These are phyloP conservation scores for Kodamaea ohmeri DNA, from an alignment of 1,139 yeast species.

Conservation along the genomic window DNA sequence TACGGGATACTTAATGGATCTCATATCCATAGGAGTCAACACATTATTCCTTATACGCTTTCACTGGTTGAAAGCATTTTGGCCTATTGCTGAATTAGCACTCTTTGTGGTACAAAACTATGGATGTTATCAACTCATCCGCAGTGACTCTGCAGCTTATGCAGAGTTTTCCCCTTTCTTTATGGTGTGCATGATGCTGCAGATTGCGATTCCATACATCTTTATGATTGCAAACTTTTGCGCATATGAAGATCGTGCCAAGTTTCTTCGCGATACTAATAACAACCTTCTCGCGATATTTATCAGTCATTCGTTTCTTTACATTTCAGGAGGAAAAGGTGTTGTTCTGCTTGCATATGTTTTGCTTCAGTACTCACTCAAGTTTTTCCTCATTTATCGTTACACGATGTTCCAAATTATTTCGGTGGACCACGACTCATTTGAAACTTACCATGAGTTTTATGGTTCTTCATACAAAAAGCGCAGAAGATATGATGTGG, in stretches of 20 bases:
- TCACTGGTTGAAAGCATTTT: constrained; percentile 11
- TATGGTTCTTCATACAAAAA: constrained; percentile 4
- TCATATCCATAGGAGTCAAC: constrained; percentile 22
- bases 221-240: constrained; percentile 17
- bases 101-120: constrained; percentile 19
- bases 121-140: constrained; percentile 16
- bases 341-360: constrained; percentile 15
- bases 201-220: constrained; percentile 20
- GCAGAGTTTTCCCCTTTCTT: constrained; percentile 10
- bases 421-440: constrained; percentile 11
- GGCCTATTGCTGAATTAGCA: constrained; percentile 15
- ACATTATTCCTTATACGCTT: constrained; percentile 23
- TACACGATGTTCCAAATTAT: constrained; percentile 25
- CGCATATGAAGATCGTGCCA: constrained; percentile 10
- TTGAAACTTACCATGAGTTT: constrained; percentile 8
- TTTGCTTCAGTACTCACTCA: constrained; percentile 20
- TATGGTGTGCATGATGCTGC: constrained; percentile 16
- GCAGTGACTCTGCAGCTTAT: constrained; percentile 13
- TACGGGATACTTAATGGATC: constrained; percentile 15
- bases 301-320: constrained; percentile 28
- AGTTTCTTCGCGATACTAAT: constrained; percentile 22
- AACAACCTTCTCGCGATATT: constrained; percentile 29
- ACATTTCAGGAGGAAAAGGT: constrained; percentile 13
- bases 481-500: neutral
- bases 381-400: constrained; percentile 28